Percentiles rank a stretch among this genome's conserved stretches.
Conservation (phyloP, 2,329 filamentous ascomycete species). For the Xylariales sp. region DNA sequence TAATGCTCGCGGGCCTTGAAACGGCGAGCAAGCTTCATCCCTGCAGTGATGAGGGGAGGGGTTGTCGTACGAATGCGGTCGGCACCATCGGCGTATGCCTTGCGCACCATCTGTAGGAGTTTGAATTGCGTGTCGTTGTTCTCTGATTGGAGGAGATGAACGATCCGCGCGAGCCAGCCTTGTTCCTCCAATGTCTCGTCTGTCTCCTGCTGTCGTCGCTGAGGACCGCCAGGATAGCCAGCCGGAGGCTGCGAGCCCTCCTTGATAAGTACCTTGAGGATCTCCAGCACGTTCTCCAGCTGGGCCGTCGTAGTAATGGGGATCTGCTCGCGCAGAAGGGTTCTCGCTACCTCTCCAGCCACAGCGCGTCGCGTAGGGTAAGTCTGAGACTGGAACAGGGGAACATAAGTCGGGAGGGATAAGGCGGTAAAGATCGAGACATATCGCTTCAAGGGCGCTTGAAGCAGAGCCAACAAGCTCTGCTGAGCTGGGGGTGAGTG, state of each 20-base stretch:
- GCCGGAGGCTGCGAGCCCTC: slow-evolving; percentile 83
- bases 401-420: slow-evolving; percentile 85
- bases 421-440: slow-evolving; percentile 94
- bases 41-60: slow-evolving; percentile 83
- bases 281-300: slow-evolving; percentile 82
- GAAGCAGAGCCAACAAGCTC: slow-evolving; percentile 83
- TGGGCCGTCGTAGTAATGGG: slow-evolving; percentile 73
- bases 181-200: slow-evolving; percentile 98
- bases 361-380: slow-evolving; percentile 90
- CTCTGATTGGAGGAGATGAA: slow-evolving; percentile 78
- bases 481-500: slow-evolving; percentile 85
- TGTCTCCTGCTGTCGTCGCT: slow-evolving; percentile 74
- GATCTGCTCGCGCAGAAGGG: slow-evolving; percentile 77
- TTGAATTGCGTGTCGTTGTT: slow-evolving; percentile 94
- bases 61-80: slow-evolving; percentile 96
- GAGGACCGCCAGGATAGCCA: slow-evolving; percentile 77
- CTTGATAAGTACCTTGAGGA: slow-evolving; percentile 86
- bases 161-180: slow-evolving; percentile 89
- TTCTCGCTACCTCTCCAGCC: slow-evolving; percentile 81
- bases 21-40: slow-evolving; percentile 81
- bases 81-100: slow-evolving; percentile 85
- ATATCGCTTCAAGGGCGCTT: slow-evolving; percentile 85
- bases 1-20: slow-evolving; percentile 90
- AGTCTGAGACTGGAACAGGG: slow-evolving; percentile 84
- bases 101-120: slow-evolving; percentile 81